Evolutionary conservation across 306 rosid species (phyloP), one percentile per base, ranked within the genome.

Genomic region (Sechiopsis laciniata): DNA sequence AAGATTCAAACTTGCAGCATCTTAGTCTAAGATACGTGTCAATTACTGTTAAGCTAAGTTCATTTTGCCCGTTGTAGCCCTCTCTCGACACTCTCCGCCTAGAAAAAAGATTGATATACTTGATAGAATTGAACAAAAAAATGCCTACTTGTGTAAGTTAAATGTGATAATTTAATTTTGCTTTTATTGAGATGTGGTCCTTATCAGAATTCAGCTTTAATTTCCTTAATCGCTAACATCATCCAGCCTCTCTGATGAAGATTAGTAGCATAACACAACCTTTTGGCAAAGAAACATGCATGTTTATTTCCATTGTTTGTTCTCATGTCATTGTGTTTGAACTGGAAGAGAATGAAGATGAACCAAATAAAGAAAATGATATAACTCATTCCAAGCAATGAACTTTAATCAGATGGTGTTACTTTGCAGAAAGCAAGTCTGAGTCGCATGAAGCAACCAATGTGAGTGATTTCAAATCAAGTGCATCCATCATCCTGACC

Each of bases 401-500:
- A 6, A 61, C 13, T n/a, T 32, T 64, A 8, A 8, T 63, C 62
- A 10, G 10, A n/a, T n/a, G n/a, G n/a, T n/a, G n/a, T n/a, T n/a
- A n/a, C n/a, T n/a, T n/a, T n/a, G n/a, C n/a, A n/a, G n/a, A n/a
- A n/a, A 61, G 68, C 68, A 62, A 32, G 16, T 15, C 20, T 62
- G 42, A 62, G 68, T 13, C n/a, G 70, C 70, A 20, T 7, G 55
- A 20, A 67, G 19, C 37, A 12, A 46, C n/a, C 17, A 46, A 67
- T 11, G 72, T 46, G 11, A 9, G 72, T 67, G 72, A 20, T 45
- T 2, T 67, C 56, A 67, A 67, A 46, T 67, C 73, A 67, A 12
- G 19, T n/a, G n/a, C n/a, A n/a, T n/a, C n/a, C n/a, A n/a, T n/a
- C n/a, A n/a, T n/a, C n/a, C n/a, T n/a, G n/a, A n/a, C n/a, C n/a